Conservation (phyloP, 148 eudicot genomes). For the Diospyros kaki region DNA sequence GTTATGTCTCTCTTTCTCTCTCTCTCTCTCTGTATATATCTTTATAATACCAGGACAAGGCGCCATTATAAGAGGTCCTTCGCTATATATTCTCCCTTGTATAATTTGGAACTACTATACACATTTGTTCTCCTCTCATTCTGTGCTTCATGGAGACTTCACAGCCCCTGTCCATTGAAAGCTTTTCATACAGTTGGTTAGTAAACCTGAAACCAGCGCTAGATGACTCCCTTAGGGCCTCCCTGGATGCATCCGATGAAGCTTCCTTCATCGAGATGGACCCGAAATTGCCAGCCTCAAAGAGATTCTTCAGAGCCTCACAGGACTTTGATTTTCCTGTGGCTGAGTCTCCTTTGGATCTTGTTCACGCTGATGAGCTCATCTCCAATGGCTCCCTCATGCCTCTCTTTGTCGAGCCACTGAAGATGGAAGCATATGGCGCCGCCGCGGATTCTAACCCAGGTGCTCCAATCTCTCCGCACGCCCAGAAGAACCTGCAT, state of each 20-base stretch:
- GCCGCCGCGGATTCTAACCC: conserved; percentile 19
- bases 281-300: conserved; percentile 73
- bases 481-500: conserved; percentile 15
- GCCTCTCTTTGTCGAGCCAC: conserved; percentile 37
- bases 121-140: not conserved
- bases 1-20: not conserved
- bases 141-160: conserved; percentile 36
- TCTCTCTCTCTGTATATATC: too few relatives aligned
- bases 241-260: conserved; percentile 50
- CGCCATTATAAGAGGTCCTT: too few relatives aligned
- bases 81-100: conserved; percentile 9
- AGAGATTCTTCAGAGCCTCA: conserved; percentile 49
- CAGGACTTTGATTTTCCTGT: conserved; percentile 50
- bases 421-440: conserved; percentile 22
- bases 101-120: not conserved
- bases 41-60: too few relatives aligned
- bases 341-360: conserved; percentile 31
- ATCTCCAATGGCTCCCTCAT: conserved; percentile 59
- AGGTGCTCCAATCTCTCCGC: conserved; percentile 13
- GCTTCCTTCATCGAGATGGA: conserved; percentile 87
- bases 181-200: conserved; percentile 82
- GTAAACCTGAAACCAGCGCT: conserved; percentile 60
- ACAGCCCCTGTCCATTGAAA: conserved; percentile 65
- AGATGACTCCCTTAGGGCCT: conserved; percentile 50
- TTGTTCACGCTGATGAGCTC: conserved; percentile 68